Base-by-base conservation (phyloP, 345 rosid genomes). In the Sonneratia alba region DNA sequence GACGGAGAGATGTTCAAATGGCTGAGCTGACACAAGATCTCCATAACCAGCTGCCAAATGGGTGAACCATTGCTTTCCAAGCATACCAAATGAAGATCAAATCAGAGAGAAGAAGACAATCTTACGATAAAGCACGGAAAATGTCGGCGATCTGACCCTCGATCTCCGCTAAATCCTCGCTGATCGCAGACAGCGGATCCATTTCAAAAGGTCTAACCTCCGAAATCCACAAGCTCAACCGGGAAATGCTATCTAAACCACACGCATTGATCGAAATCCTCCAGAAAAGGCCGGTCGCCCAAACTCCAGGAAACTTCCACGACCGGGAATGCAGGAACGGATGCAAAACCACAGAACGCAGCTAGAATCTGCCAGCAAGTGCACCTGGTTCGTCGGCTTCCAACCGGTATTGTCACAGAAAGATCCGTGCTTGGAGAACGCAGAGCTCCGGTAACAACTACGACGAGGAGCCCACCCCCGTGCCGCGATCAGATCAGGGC, bases 91-190 rank as follows among this genome's bases (percentile, higher is more conserved):
- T 42, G 45, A 9, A 9, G 7, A 42, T 42, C 24, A 45, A n/a
- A 64, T 34, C 63, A 56, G 16, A 61, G 43, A 49, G 22, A 56
- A 42, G 14, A 57, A 57, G 49, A 67, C 27, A 32, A 63, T 51
- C 96, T 87, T 77, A 95, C 99, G 96, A 87, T 43, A 95, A 70
- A 73, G 91, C 92, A 69, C 99, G 97, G 75, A 95, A 87, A 70
- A 90, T 67, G 83, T 95, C 97, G 63, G 87, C 66, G 84, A 95
- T 89, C 79, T 90, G 91, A 67, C 97, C 99, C 32, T 92, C 83
- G 81, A 92, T 84, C 83, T 87, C 90, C 62, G 87, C 97, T 42
- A 91, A 84, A 85, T 95, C 96, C 66, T 90, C 97, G 82, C 89
- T 89, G 77, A 89, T 81, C 21, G 86, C 80, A 1, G 89, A 85